Base-by-base conservation (phyloP, 2,329 filamentous ascomycete species). In the Fusarium guadeloupense region DNA sequence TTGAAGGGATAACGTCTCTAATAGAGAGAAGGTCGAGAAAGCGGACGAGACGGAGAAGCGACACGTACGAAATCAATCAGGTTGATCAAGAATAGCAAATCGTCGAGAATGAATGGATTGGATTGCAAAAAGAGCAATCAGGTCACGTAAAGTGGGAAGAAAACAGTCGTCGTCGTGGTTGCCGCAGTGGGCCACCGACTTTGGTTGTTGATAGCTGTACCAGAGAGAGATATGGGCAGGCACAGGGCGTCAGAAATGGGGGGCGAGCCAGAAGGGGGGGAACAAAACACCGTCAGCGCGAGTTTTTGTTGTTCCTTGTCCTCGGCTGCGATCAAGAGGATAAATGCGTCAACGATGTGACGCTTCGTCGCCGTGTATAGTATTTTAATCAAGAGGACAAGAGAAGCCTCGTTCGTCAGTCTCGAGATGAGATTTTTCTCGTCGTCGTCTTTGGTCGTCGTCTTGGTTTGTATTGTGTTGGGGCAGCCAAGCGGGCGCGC, bases 1-100 rank as follows among this genome's bases (percentile, higher is more conserved):
- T 67, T 72, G 74, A 77, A 77, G 75, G 73, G 73, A 77, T 77
- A 75, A 72, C 75, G 75, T 75, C 75, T 67, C 59, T 66, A 46
- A 43, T 8, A n/a, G 26, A 43, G 54, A 52, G 58, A 59, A 46
- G 45, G 30, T 61, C 54, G 54, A 53, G 54, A 66, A 56, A 66
- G 57, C 51, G 51, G 54, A 38, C 49, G 56, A 57, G 54, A 45
- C 48, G 25, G 49, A 50, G 49, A 43, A 52, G 58, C 62, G 49
- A 33, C 47, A 47, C 35, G 54, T 19, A 44, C 44, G 41, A 47
- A 49, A 49, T 39, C 57, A 52, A 46, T n/a, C 35, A 51, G 47
- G 53, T 39, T 55, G 54, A 54, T 43, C 33, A 37, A 19, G 40
- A 42, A 35, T 34, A 59, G 54, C 14, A 56, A 43, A 35, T 53